Evolutionary conservation across 495 filamentous ascomycete genomes (phyloP).

Genomic region (Penicillium psychrofluorescens): DNA sequence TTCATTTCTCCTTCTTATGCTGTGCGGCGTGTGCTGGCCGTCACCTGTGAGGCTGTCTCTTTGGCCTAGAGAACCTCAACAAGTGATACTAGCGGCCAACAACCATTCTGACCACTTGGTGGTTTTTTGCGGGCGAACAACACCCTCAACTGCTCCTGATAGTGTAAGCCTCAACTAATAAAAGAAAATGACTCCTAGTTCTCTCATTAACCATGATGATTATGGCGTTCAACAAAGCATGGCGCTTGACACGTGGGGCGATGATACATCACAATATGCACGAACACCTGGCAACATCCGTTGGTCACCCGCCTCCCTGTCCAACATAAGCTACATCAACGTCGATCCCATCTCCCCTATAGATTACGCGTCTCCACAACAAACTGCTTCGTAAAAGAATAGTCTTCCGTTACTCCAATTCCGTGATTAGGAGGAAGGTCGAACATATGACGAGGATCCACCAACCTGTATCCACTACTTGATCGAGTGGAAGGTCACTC

Average conservation of each 20-base stretch:
- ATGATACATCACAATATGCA: neutral
- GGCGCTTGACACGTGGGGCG: neutral
- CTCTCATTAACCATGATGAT: constrained; percentile 6
- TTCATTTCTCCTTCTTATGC: constrained; percentile 3
- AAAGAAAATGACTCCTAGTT: constrained; percentile 3
- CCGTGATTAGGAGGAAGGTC: constrained; percentile 9
- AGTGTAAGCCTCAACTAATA: constrained; percentile 9
- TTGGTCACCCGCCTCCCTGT: constrained; percentile 1
- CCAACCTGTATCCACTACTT: constrained; percentile 24
- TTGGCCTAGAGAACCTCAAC: constrained; percentile 8
- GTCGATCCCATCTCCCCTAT: constrained; percentile 2
- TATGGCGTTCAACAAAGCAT: neutral
- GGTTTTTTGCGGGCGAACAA: no score
- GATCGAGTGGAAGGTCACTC: constrained; percentile 28
- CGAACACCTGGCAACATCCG: constrained; percentile 3
- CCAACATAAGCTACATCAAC: constrained; percentile 1
- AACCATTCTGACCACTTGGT: constrained; percentile 1
- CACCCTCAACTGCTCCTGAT: constrained; percentile 3
- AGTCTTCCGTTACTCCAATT: constrained; percentile 7
- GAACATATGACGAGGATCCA: neutral
- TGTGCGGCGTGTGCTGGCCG: constrained; percentile 2
- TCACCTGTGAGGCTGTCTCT: constrained; percentile 5
- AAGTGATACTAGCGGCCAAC: constrained; percentile 5
- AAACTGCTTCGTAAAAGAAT: constrained; percentile 4
- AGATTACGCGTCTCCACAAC: constrained; percentile 2